A percentile compares a stretch with the other conserved stretches of the same genome.
These are phyloP conservation scores for Suhomyces atakaporum DNA, from an alignment of 1,139 yeast genomes.

Conservation along the genomic window DNA sequence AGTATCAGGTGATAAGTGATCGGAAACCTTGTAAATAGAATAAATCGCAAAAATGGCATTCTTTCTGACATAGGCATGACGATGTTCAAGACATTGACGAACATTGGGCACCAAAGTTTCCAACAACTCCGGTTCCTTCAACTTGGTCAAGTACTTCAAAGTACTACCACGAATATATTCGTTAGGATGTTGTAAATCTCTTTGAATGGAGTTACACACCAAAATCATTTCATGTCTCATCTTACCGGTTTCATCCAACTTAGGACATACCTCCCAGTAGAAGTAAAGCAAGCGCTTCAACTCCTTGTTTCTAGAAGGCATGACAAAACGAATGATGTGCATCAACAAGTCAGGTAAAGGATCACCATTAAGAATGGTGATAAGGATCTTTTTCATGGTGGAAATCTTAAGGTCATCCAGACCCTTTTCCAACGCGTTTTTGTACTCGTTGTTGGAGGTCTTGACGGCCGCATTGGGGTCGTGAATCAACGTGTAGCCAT, in stretches of 20 bases:
- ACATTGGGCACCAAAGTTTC: constrained; percentile 96
- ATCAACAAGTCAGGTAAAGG: constrained; percentile 92
- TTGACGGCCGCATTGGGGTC: constrained; percentile 74
- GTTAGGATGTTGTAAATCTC: constrained; percentile 97
- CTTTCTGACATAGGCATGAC: constrained; percentile 97
- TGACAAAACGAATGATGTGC: constrained; percentile 95
- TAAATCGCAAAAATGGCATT: constrained; percentile 92
- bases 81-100: constrained; percentile 87
- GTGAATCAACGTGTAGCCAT: constrained; percentile 71
- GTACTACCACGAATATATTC: constrained; percentile 97
- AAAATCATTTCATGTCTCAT: constrained; percentile 98
- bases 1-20: constrained; percentile 92
- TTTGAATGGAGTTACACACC: constrained; percentile 96
- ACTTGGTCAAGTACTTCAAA: constrained; percentile 83
- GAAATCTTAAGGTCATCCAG: constrained; percentile 84
- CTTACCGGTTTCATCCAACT: constrained; percentile 82
- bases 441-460: constrained; percentile 75
- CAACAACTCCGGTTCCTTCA: constrained; percentile 89
- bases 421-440: constrained; percentile 81
- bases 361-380: constrained; percentile 90
- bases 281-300: constrained; percentile 90
- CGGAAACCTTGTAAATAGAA: constrained; percentile 79
- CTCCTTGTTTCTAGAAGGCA: constrained; percentile 92
- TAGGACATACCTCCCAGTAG: constrained; percentile 98
- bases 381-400: constrained; percentile 85